Base-by-base conservation (phyloP, 345 rosid species). In the Cardamine chenopodiifolia region DNA sequence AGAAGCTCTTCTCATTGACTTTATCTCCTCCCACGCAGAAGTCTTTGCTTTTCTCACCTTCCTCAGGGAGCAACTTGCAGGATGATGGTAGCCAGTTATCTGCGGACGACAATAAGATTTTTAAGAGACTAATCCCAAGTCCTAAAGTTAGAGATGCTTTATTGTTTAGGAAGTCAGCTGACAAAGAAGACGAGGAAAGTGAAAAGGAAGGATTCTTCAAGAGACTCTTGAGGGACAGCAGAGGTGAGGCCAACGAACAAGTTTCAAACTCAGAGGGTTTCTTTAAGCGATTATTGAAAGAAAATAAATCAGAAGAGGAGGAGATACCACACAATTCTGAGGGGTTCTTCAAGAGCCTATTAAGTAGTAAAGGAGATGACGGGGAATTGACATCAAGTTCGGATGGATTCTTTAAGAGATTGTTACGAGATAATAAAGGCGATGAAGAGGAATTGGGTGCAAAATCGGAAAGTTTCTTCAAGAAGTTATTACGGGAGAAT, bases 141-240 rank as follows among this genome's bases (percentile, higher is more conserved):
- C 89, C 96, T 19, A 92, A 90, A 85, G 91, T 95, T 45, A 86
- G 98, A 73, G 97, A 92, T 85, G 97, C 96, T 9, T 76, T 95
- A 61, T 72, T 90, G 79, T 96, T 92, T 73, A 90, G 98, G 83
- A 96, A 92, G 89, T 92, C 96, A 4, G 84, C 76, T 13, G 98
- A 90, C 35, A 90, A 89, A 84, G 98, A 89, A 40, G 98, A 87
- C 15, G 95, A 87, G 48, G 96, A 90, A 52, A 81, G 73, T 61
- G 98, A 90, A 64, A 96, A 86, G 84, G 98, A 95, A 44, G 99
- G 98, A 9, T 96, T 95, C 81, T 92, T 95, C 69, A 92, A 81
- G 90, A 90, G 92, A 88, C 83, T 92, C 29, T 75, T 92, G 85
- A 84, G 92, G 79, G 97, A 95, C 72, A 87, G 73, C 78, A 87